A percentile compares a stretch with the other conserved stretches of the same genome.
phyloP scores from a whole-genome alignment of 495 filamentous ascomycete genomes.

The Baudoinia panamericana region DNA sequence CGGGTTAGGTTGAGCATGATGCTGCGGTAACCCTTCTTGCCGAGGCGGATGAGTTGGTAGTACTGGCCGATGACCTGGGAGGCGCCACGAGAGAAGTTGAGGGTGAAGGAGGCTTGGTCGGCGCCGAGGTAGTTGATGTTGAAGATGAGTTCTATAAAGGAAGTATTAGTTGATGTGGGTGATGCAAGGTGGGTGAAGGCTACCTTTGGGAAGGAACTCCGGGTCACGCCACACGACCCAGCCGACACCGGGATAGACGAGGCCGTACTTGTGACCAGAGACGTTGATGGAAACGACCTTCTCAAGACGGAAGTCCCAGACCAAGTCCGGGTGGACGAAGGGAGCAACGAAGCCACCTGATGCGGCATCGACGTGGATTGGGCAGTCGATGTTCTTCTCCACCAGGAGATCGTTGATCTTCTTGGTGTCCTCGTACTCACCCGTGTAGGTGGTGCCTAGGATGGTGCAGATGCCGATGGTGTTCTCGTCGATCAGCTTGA shows the following conservation, averaged over 20 bases:
- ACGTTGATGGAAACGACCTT: conserved; percentile 87
- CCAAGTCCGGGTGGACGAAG: conserved; percentile 65
- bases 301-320: conserved; percentile 80
- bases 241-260: conserved; percentile 78
- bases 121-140: conserved; percentile 96
- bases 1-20: conserved; percentile 83
- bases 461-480: conserved; percentile 90
- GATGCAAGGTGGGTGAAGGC: neutral
- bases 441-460: conserved; percentile 86
- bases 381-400: conserved; percentile 55
- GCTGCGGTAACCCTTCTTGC: conserved; percentile 70
- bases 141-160: conserved; percentile 62
- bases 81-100: conserved; percentile 91
- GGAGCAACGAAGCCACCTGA: conserved; percentile 83
- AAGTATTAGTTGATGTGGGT: neutral
- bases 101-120: conserved; percentile 91
- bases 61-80: conserved; percentile 90
- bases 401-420: conserved; percentile 71
- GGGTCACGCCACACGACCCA: conserved; percentile 84
- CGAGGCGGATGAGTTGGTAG: conserved; percentile 86
- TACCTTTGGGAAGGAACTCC: conserved; percentile 58
- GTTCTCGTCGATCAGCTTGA: conserved; percentile 82
- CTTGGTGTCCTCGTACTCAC: conserved; percentile 88
- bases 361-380: conserved; percentile 86
- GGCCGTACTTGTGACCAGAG: conserved; percentile 77